These are phyloP conservation scores for Pyrenochaeta sp. DNA, from an alignment of 2,329 filamentous ascomycete genomes.

Conservation along the genomic window DNA sequence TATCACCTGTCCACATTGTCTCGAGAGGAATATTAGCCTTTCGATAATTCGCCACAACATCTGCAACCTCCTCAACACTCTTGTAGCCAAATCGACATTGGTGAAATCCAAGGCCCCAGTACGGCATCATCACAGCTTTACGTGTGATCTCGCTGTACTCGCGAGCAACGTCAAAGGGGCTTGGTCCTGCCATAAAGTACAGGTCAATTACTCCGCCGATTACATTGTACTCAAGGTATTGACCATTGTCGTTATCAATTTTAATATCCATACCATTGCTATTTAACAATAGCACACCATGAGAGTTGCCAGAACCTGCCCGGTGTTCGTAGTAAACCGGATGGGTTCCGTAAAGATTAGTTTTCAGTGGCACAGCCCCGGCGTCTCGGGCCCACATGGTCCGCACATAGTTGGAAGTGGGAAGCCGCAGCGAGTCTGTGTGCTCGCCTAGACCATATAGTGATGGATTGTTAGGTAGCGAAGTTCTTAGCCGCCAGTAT, in stretches of 20 bases:
- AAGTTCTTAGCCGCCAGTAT: slow-evolving; percentile 75
- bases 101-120: slow-evolving; percentile 62
- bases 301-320: slow-evolving; percentile 47
- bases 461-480: slow-evolving; percentile 71
- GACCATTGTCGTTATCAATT: slow-evolving; percentile 70
- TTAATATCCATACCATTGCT: slow-evolving; percentile 73
- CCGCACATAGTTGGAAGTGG: slow-evolving; percentile 72
- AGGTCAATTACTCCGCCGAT: slow-evolving; percentile 79
- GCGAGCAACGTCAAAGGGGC: slow-evolving; percentile 56
- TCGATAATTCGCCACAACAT: slow-evolving; percentile 72
- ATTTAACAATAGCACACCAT: slow-evolving; percentile 46
- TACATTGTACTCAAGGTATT: slow-evolving; percentile 81
- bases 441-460: slow-evolving; percentile 83
- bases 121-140: slow-evolving; percentile 58
- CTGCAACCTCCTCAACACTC: slow-evolving; percentile 69
- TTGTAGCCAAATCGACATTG: slow-evolving; percentile 59
- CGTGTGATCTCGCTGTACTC: slow-evolving; percentile 59
- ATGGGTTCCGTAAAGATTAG: slow-evolving; percentile 77
- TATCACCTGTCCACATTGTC: slow-evolving; percentile 76
- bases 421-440: slow-evolving; percentile 72
- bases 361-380: slow-evolving; percentile 65
- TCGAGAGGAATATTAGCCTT: slow-evolving; percentile 71
- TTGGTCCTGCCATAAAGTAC: slow-evolving; percentile 60
- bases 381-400: slow-evolving; percentile 77
- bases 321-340: slow-evolving; percentile 79